phyloP scores from a whole-genome alignment of 2,329 filamentous ascomycete species.

The Alternaria alternata region DNA sequence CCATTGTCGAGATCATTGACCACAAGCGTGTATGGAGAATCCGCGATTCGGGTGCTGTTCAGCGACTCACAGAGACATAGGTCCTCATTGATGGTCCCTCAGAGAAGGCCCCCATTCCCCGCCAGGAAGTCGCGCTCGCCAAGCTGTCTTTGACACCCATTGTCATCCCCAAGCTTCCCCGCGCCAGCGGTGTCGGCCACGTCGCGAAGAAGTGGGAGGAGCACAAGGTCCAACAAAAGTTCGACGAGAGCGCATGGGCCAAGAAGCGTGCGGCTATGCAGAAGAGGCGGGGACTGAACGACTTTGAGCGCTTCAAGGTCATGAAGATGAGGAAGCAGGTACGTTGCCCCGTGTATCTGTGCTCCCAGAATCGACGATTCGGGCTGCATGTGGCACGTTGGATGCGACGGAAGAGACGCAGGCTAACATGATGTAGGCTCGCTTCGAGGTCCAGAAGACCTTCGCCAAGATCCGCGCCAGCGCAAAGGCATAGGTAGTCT shows the following conservation, averaged over 20 bases:
- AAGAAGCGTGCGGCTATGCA: constrained; percentile 89
- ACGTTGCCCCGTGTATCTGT: constrained; percentile 46
- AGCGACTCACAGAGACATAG: constrained; percentile 61
- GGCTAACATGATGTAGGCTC: constrained; percentile 62
- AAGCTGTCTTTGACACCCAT: constrained; percentile 89
- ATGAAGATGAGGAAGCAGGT: constrained; percentile 99
- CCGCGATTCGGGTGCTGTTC: constrained; percentile 26
- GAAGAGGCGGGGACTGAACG: constrained; percentile 89
- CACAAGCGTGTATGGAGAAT: constrained; percentile 94
- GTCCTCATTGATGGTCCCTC: constrained; percentile 94
- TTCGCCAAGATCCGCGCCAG: constrained; percentile 77
- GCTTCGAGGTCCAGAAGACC: constrained; percentile 97
- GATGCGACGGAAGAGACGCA: constrained; percentile 8
- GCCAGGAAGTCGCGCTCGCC: constrained; percentile 84
- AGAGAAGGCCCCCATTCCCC: constrained; percentile 80
- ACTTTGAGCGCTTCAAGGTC: constrained; percentile 99
- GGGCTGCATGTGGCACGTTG: background rate
- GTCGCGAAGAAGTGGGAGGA: constrained; percentile 92
- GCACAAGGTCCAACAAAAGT: constrained; percentile 90
- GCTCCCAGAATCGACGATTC: background rate
- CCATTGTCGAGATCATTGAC: constrained; percentile 99
- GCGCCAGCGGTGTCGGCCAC: constrained; percentile 80
- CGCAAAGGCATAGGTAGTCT: constrained; percentile 50
- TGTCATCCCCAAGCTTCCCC: constrained; percentile 84
- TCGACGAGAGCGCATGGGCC: constrained; percentile 89